These are phyloP conservation scores for Liquidambar formosana DNA, from an alignment of 164 flowering plant genomes.

Conservation along the genomic window DNA sequence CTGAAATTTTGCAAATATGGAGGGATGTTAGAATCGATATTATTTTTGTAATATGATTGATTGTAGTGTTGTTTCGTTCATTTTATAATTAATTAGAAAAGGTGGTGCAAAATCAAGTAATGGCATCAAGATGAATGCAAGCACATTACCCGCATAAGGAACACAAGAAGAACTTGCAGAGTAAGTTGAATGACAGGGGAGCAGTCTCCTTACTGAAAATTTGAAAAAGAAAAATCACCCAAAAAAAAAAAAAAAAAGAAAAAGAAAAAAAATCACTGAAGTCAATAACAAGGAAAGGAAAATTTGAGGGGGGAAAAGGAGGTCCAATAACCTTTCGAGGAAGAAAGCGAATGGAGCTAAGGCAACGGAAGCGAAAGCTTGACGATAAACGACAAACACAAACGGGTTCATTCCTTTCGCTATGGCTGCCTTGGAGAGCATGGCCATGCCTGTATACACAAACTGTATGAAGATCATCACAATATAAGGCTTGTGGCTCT, in stretches of 20 bases:
- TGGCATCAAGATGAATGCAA: background rate
- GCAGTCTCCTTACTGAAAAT: slow-evolving; percentile 42
- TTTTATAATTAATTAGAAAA: background rate
- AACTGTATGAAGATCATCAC: slow-evolving; percentile 49
- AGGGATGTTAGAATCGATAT: background rate
- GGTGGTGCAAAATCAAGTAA: background rate
- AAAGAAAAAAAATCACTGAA: no score
- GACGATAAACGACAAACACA: slow-evolving; percentile 67
- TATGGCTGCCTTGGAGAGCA: slow-evolving; percentile 63
- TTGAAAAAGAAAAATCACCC: background rate
- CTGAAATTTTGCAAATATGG: slow-evolving; percentile 25
- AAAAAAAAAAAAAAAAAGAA: background rate
- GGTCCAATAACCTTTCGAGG: slow-evolving; percentile 45
- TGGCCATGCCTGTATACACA: slow-evolving; percentile 60
- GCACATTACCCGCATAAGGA: slow-evolving; percentile 47
- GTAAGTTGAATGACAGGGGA: slow-evolving; percentile 31
- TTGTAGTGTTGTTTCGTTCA: background rate
- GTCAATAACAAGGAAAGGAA: no score
- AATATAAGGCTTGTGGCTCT: slow-evolving; percentile 33
- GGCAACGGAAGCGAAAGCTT: slow-evolving; percentile 59
- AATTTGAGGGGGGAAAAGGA: background rate
- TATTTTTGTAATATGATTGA: background rate
- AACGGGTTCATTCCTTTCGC: slow-evolving; percentile 56
- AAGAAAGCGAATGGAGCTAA: slow-evolving; percentile 57
- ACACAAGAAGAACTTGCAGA: slow-evolving; percentile 48